These are phyloP conservation scores for Mycena alexandri DNA, from an alignment of 768 basidiomycete genomes.

Conservation along the genomic window DNA sequence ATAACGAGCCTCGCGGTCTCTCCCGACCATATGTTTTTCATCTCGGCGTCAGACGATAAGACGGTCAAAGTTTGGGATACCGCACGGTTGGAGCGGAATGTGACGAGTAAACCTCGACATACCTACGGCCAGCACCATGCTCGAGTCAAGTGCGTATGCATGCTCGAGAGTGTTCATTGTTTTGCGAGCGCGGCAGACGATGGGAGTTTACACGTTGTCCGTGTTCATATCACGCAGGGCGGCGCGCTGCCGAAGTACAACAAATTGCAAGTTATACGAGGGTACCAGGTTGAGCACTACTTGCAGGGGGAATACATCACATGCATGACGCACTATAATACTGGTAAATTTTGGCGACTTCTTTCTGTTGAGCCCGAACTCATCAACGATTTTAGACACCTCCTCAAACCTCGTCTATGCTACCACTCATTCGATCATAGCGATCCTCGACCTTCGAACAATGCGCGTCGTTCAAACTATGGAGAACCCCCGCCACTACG, in stretches of 20 bases:
- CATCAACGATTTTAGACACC: slow-evolving; percentile 56
- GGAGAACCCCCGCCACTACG: slow-evolving; percentile 88
- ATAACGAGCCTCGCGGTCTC: slow-evolving; percentile 88
- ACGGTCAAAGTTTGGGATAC: slow-evolving; percentile 95
- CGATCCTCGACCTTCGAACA: slow-evolving; percentile 85
- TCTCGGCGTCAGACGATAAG: slow-evolving; percentile 94
- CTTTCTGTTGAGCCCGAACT: neutral
- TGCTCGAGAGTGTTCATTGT: slow-evolving; percentile 89
- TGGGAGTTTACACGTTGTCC: slow-evolving; percentile 86
- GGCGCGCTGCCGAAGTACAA: slow-evolving; percentile 85
- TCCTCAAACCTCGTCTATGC: slow-evolving; percentile 88
- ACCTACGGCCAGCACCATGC: slow-evolving; percentile 81
- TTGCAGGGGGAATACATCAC: slow-evolving; percentile 80
- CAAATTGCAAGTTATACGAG: slow-evolving; percentile 84
- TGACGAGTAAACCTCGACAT: slow-evolving; percentile 85
- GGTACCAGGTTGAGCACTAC: slow-evolving; percentile 77
- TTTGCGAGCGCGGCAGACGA: slow-evolving; percentile 90
- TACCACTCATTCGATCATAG: slow-evolving; percentile 84
- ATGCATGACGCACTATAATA: slow-evolving; percentile 84
- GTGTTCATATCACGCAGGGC: slow-evolving; percentile 79
- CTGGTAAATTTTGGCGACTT: slow-evolving; percentile 61
- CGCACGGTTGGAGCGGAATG: slow-evolving; percentile 92
- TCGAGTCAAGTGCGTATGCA: slow-evolving; percentile 76
- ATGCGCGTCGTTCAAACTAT: slow-evolving; percentile 83
- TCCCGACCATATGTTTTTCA: slow-evolving; percentile 95